Base-by-base conservation (phyloP, 2,329 filamentous ascomycete species). In the Acephala macrosclerotiorum region DNA sequence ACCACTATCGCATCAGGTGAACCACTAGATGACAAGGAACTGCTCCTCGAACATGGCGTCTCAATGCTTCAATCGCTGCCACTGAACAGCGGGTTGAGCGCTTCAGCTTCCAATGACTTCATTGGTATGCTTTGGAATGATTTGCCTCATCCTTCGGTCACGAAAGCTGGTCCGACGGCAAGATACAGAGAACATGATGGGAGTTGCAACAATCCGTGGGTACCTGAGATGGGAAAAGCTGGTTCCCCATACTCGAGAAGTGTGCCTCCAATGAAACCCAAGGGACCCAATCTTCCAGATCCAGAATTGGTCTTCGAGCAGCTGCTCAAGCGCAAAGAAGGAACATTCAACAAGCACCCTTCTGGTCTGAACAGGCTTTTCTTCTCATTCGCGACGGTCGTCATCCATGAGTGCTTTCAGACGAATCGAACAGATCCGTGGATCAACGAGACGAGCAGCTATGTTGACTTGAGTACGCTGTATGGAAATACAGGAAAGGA, bases 41-140 rank as follows among this genome's bases (percentile, higher is more conserved):
- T 80, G 5, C 64, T 83, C 63, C 78, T 84, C 22, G 84, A 86
- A 68, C 75, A 85, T 75, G 83, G 82, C 20, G 83, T 86, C 1
- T 74, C 80, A 14, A 84, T 85, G 81, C 78, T 86, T 22, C 83
- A 85, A 67, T 75, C 77, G 1, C 74, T 85, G n/a, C 83, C 83
- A 9, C 68, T 75, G 16, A 82, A 84, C 74, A 85, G 82, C 69
- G 79, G 82, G 14, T 75, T 85, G n/a, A 79, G 80, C 58, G 72
- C 78, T n/a, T 57, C 59, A n/a, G 77, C 84, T 7, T 83, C 83
- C 3, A 79, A 83, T 73, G 79, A 78, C 25, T 85, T 85, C 74
- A 84, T 85, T 65, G 76, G 76, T 6, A 84, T 85, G 83, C 78
- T 86, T 3, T 86, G 81, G 79, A 73, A 82, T 66, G 83, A 85